These are phyloP conservation scores for Aureobasidium melanogenum DNA, from an alignment of 2,329 filamentous ascomycete species.

Conservation along the genomic window DNA sequence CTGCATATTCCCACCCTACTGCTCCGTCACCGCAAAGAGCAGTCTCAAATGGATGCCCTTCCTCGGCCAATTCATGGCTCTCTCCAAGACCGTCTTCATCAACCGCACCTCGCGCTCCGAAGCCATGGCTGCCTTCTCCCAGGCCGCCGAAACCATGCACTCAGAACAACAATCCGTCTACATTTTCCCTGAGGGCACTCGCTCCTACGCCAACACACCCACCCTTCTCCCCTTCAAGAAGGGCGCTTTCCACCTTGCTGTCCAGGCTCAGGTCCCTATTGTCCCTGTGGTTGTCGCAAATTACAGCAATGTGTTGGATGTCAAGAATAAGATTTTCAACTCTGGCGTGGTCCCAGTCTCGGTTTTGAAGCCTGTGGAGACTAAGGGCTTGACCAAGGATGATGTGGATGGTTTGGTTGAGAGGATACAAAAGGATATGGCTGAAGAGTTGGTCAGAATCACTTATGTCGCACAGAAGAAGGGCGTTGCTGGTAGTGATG, in stretches of 20 bases:
- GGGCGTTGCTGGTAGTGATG: not conserved
- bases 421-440: constrained; percentile 65
- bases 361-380: constrained; percentile 77
- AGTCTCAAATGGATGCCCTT: constrained; percentile 71
- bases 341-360: constrained; percentile 47
- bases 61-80: constrained; percentile 83
- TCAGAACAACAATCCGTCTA: constrained; percentile 59
- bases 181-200: constrained; percentile 87
- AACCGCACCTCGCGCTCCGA: constrained; percentile 78
- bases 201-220: constrained; percentile 77
- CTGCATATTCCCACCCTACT: constrained; percentile 80
- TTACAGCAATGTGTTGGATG: constrained; percentile 39
- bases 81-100: constrained; percentile 90
- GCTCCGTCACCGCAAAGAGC: constrained; percentile 86
- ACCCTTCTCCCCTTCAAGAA: constrained; percentile 94
- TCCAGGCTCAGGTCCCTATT: constrained; percentile 88
- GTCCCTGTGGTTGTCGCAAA: constrained; percentile 61
- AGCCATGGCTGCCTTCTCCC: constrained; percentile 75
- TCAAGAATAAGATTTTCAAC: constrained; percentile 34
- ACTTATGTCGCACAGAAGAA: constrained; percentile 20
- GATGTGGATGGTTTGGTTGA: constrained; percentile 69
- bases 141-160: constrained; percentile 73
- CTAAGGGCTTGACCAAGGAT: constrained; percentile 59
- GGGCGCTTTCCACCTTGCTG: constrained; percentile 90
- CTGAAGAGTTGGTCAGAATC: constrained; percentile 46